Evolutionary conservation across 805 yeast genomes (phyloP), one percentile per base, ranked within the genome.

Genomic region (Hanseniaspora lindneri): DNA sequence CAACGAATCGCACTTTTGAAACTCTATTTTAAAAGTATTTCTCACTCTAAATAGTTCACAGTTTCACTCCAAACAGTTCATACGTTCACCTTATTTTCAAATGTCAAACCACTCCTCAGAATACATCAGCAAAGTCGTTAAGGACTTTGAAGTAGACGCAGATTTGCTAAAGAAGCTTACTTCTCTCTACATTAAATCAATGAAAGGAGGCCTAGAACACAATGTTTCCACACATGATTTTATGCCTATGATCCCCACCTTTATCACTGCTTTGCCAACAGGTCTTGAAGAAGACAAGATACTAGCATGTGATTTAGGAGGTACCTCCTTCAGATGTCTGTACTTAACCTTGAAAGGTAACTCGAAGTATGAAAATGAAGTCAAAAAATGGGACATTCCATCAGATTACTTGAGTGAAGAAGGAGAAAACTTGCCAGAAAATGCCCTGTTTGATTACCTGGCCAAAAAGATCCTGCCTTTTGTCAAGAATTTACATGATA

Each of bases 231-330:
- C 70, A 30, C 60, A 58, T 47, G 57, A 63, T 20, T 63, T 51
- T 61, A 78, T 83, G 67, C 89, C 92, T 35, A 92, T 89, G 98
- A 85, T 92, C 57, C 97, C 97, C 32, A 76, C 95, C 1, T 89
- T 65, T 60, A 95, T 89, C 29, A 84, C 95, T 8, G 72, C 75
- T 10, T 74, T 85, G 50, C 98, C 98, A 20, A 74, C 73, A 37
- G 98, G 98, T 39, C 71, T 74, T 41, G 98, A 89, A 62, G 71
- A 69, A 49, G 97, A 97, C 39, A 70, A 83, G 34, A 77, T 73
- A 53, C 68, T 89, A 52, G 97, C 97, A 48, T 95, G 92, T 4
- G 97, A 89, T 61, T 71, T 89, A 47, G 98, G 98, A 53, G 97
- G 97, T 44, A 88, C 97, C 51, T 88, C 92, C 64, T 86, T 89